A percentile compares a stretch with the other conserved stretches of the same genome.
These are phyloP conservation scores for Rhynchosporium agropyri DNA, from an alignment of 2,329 filamentous ascomycete species.

Conservation along the genomic window DNA sequence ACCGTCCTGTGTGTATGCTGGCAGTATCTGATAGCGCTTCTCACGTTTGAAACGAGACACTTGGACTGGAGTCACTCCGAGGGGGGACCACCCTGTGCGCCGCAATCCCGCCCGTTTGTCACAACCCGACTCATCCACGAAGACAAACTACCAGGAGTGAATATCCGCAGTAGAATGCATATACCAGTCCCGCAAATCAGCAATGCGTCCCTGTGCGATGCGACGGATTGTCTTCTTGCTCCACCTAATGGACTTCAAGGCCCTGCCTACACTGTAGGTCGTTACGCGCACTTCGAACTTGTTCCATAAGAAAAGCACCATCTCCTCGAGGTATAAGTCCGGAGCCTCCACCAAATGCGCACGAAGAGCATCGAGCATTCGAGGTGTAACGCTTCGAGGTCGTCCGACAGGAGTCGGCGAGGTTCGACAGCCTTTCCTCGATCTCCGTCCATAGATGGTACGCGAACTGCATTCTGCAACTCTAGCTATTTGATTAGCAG, in stretches of 20 bases:
- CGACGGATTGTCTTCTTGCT: not conserved
- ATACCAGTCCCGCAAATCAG: conserved; percentile 5
- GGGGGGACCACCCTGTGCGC: conserved; percentile 5
- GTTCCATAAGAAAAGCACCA: not conserved
- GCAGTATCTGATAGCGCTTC: conserved; percentile 37
- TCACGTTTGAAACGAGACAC: conserved; percentile 25
- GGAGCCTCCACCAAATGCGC: not conserved
- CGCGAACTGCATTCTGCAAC: too few species aligned
- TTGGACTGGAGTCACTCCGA: not conserved
- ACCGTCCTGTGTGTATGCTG: conserved; percentile 35
- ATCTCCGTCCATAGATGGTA: too few species aligned
- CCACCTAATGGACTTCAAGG: not conserved
- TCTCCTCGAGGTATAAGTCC: not conserved
- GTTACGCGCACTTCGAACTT: not conserved
- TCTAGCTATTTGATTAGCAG: too few species aligned
- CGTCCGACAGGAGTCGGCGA: not conserved
- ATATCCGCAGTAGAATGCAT: not conserved
- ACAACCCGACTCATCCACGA: conserved; percentile 7
- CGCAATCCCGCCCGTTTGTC: conserved; percentile 1
- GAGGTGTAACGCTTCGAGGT: not conserved
- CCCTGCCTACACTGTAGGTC: not conserved
- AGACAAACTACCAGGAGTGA: not conserved
- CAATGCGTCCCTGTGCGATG: not conserved
- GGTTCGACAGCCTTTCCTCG: too few species aligned
- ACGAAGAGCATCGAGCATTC: not conserved